A percentile compares a stretch with the other conserved stretches of the same genome.
phyloP scores from a whole-genome alignment of 1,284 basidiomycete species.

The Stygiomarasmius scandens region DNA sequence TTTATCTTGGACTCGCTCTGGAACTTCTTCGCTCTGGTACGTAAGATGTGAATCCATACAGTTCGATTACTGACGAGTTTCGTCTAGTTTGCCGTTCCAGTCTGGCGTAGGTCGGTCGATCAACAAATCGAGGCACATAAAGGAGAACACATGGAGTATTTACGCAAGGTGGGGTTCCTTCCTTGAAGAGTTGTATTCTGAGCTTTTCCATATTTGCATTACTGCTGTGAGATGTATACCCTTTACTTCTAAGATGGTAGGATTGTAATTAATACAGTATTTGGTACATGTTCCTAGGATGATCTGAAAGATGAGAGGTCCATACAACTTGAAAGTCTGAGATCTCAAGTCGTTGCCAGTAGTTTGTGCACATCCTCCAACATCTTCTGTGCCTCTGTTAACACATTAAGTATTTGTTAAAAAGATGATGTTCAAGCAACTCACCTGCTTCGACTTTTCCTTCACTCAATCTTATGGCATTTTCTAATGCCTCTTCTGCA shows the following conservation, averaged over 20 bases:
- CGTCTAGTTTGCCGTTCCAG: conserved; percentile 48
- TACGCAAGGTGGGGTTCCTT: conserved; percentile 35
- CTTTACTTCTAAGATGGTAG: no score
- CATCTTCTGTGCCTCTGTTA: conserved; percentile 9
- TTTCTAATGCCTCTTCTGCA: conserved; percentile 6
- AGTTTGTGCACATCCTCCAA: conserved; percentile 7
- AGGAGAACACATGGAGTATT: conserved; percentile 50
- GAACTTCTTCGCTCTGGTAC: conserved; percentile 42
- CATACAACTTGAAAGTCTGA: no score
- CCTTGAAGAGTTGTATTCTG: background rate
- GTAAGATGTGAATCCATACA: conserved; percentile 22
- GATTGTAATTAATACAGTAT: background rate
- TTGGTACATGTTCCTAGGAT: no score
- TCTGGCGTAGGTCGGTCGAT: conserved; percentile 59
- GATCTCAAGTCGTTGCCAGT: no score
- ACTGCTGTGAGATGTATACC: no score
- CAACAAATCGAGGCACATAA: conserved; percentile 44
- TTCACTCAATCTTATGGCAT: conserved; percentile 8
- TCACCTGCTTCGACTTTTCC: conserved; percentile 10
- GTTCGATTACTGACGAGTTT: background rate
- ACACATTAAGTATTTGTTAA: background rate
- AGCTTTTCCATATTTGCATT: no score
- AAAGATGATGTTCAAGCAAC: background rate
- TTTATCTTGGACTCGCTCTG: conserved; percentile 54
- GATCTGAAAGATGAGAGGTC: no score